A percentile compares a stretch with the other conserved stretches of the same genome.
Evolutionary conservation across 768 basidiomycete genomes (phyloP).

Genomic region (Lactarius evosmus): DNA sequence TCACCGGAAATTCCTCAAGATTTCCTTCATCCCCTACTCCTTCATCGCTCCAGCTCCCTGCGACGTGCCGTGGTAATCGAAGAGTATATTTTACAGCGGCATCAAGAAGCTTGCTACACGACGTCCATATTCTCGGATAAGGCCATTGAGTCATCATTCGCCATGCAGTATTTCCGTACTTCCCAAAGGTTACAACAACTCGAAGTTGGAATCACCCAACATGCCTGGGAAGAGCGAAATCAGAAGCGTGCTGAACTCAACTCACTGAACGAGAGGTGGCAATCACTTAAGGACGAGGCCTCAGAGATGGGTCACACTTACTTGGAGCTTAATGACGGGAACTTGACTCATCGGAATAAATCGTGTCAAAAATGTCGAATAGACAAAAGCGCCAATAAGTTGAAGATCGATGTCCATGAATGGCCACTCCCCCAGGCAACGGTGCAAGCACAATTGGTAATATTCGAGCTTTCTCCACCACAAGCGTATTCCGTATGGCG

Average conservation of each 20-base stretch:
- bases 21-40: too few relatives aligned
- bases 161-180: not conserved
- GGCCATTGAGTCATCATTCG: too few relatives aligned
- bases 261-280: not conserved
- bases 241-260: not conserved
- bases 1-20: too few relatives aligned
- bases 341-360: not conserved
- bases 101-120: not conserved
- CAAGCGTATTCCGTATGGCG: not conserved
- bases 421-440: too few relatives aligned
- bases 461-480: not conserved
- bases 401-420: constrained; percentile 1
- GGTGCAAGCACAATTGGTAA: not conserved
- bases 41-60: too few relatives aligned
- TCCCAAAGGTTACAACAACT: not conserved
- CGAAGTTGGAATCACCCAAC: not conserved
- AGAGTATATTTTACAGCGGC: too few relatives aligned
- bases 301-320: not conserved
- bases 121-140: constrained; percentile 5
- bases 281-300: not conserved
- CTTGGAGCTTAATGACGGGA: not conserved
- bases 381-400: too few relatives aligned
- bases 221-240: not conserved
- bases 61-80: too few relatives aligned
- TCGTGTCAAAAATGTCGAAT: not conserved